Conservation (phyloP, 768 basidiomycete species). For the Mycena amicta region DNA sequence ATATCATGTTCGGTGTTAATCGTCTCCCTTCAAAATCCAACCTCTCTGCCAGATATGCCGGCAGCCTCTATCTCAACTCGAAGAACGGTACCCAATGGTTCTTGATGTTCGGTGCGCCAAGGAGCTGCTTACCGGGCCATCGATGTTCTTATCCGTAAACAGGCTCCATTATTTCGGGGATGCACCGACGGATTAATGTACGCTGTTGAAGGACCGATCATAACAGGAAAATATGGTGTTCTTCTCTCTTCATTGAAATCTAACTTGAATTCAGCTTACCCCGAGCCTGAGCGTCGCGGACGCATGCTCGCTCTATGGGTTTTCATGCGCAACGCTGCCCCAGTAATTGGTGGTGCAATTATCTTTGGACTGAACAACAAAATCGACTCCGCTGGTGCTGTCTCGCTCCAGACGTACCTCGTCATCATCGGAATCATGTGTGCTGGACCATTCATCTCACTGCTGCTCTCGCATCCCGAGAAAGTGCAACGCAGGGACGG, state of each 20-base stretch:
- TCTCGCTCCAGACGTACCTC: conserved; percentile 35
- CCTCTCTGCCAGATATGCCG: conserved; percentile 28
- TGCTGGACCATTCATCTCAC: conserved; percentile 35
- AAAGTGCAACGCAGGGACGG: conserved; percentile 36
- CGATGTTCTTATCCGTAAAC: no score
- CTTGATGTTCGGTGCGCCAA: conserved; percentile 34
- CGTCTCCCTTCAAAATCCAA: neutral
- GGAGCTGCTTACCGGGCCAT: no score
- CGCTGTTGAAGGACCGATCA: conserved; percentile 35
- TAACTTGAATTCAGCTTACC: conserved; percentile 30
- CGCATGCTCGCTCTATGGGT: conserved; percentile 39
- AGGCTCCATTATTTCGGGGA: conserved; percentile 35
- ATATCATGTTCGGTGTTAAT: conserved; percentile 32
- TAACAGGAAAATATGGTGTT: conserved; percentile 31
- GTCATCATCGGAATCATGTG: conserved; percentile 41
- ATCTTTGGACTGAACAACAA: conserved; percentile 34
- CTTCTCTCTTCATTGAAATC: neutral
- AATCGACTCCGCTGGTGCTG: conserved; percentile 32
- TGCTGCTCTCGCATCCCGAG: conserved; percentile 31
- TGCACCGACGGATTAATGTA: conserved; percentile 36
- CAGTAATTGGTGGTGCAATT: conserved; percentile 38
- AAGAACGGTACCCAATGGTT: conserved; percentile 39
- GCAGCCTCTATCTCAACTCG: conserved; percentile 36
- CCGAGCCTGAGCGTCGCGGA: conserved; percentile 35
- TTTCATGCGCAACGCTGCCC: conserved; percentile 35